Conservation (phyloP, 306 rosid genomes). For the Lathyrus aphaca region DNA sequence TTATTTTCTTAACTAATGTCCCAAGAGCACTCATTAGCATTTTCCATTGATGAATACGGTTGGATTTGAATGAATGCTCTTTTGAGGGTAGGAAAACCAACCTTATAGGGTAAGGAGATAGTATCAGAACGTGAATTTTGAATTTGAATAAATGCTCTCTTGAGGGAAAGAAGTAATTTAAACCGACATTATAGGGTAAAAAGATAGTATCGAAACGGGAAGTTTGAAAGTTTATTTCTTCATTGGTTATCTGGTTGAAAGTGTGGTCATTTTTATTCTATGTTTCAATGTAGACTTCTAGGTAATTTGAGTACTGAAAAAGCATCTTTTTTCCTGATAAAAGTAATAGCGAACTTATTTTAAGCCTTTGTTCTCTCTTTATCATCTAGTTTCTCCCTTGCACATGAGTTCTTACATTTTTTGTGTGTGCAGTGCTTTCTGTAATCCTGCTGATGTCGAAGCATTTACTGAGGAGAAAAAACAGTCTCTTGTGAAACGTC, state of each 20-base stretch:
- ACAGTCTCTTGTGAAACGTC: conserved; percentile 85
- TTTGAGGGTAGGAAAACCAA: conserved; percentile 6
- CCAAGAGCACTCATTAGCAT: no score
- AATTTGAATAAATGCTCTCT: conserved; percentile 7
- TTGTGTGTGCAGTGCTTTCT: conserved; percentile 76
- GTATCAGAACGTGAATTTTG: conserved; percentile 7
- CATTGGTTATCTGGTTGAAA: background rate
- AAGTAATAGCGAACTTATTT: background rate
- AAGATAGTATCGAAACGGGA: background rate
- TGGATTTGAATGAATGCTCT: conserved; percentile 23
- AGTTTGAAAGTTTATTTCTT: background rate
- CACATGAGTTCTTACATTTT: conserved; percentile 17
- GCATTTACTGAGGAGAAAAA: conserved; percentile 96
- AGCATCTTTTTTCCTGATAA: background rate
- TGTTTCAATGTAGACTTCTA: conserved; percentile 28
- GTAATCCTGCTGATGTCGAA: conserved; percentile 96
- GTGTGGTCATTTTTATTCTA: background rate
- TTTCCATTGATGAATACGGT: background rate
- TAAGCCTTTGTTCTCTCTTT: conserved; percentile 25
- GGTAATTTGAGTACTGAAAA: conserved; percentile 1
- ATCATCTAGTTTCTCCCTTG: conserved; percentile 11
- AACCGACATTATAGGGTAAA: background rate
- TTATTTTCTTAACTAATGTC: no score
- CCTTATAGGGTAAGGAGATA: background rate
- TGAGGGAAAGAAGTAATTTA: conserved; percentile 12